Conservation (phyloP, 495 filamentous ascomycete species). For the Xylaria sp. region DNA sequence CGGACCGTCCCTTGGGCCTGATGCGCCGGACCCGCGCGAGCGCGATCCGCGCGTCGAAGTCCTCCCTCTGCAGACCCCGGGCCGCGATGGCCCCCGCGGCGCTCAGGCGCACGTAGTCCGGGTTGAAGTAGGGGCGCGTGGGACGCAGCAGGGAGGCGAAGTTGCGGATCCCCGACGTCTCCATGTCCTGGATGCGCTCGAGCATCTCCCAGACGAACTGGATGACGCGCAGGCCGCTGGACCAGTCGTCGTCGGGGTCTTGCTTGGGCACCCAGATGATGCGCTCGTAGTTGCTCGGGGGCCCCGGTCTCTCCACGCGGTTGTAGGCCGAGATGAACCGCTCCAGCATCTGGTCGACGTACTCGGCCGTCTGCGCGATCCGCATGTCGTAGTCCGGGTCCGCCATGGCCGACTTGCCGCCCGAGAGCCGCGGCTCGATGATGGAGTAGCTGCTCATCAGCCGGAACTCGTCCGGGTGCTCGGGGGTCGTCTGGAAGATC, state of each 20-base stretch:
- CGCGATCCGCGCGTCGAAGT: neutral
- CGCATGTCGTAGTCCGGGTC: too few relatives aligned
- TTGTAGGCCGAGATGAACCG: neutral
- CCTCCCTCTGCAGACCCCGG: neutral
- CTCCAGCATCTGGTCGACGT: too few relatives aligned
- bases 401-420: neutral
- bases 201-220: conserved; percentile 5
- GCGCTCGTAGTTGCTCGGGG: too few relatives aligned
- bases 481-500: neutral
- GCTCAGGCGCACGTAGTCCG: neutral
- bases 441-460: neutral
- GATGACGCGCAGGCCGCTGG: neutral
- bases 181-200: neutral
- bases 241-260: neutral
- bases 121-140: conserved; percentile 8
- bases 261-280: conserved; percentile 5
- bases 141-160: neutral
- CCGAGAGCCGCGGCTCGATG: neutral
- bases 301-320: neutral
- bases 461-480: neutral
- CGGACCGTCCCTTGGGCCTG: neutral
- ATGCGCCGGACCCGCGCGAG: neutral
- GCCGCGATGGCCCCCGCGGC: conserved; percentile 6
- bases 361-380: neutral
- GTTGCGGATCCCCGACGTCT: neutral